Percentiles rank a stretch among this genome's conserved stretches.
phyloP scores from a whole-genome alignment of 148 eudicot species.

The Fagopyrum homotropicum region DNA sequence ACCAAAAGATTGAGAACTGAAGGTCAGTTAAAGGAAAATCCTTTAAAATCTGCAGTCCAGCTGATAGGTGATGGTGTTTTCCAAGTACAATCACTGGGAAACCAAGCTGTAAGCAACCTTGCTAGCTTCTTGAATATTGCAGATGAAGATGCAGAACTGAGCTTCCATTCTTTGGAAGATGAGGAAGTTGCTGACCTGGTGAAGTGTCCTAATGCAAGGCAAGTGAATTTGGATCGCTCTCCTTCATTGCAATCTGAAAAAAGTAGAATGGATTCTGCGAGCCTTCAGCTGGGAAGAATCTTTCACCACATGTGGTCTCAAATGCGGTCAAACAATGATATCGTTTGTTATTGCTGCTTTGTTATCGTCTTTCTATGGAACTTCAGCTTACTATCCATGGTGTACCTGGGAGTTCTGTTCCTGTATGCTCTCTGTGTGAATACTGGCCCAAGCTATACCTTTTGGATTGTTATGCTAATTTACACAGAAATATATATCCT shows the following conservation, averaged over 20 bases:
- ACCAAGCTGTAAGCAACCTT: constrained; percentile 84
- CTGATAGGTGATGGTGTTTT: constrained; percentile 91
- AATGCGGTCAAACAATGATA: constrained; percentile 87
- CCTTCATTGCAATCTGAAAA: constrained; percentile 77
- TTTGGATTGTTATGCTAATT: constrained; percentile 90
- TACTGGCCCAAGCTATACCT: constrained; percentile 74
- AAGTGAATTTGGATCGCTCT: constrained; percentile 38
- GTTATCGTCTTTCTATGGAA: constrained; percentile 90
- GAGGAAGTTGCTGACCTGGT: constrained; percentile 35
- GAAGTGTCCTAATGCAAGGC: constrained; percentile 33
- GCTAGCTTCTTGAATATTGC: constrained; percentile 76
- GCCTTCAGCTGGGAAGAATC: constrained; percentile 67
- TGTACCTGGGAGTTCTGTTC: constrained; percentile 84
- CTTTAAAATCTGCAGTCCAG: constrained; percentile 82
- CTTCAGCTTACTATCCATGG: constrained; percentile 94
- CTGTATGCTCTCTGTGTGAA: constrained; percentile 92
- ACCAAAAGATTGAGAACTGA: constrained; percentile 36
- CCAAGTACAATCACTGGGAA: constrained; percentile 91
- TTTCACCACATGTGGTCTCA: constrained; percentile 77
- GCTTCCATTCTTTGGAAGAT: constrained; percentile 36
- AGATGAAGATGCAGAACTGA: constrained; percentile 51
- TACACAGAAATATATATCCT: constrained; percentile 79
- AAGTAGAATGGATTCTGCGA: constrained; percentile 69
- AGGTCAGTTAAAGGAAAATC: constrained; percentile 53
- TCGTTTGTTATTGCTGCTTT: constrained; percentile 96